Evolutionary conservation across 2,329 filamentous ascomycete genomes (phyloP), one percentile per base, ranked within the genome.

Genomic region (Monascus ruber): DNA sequence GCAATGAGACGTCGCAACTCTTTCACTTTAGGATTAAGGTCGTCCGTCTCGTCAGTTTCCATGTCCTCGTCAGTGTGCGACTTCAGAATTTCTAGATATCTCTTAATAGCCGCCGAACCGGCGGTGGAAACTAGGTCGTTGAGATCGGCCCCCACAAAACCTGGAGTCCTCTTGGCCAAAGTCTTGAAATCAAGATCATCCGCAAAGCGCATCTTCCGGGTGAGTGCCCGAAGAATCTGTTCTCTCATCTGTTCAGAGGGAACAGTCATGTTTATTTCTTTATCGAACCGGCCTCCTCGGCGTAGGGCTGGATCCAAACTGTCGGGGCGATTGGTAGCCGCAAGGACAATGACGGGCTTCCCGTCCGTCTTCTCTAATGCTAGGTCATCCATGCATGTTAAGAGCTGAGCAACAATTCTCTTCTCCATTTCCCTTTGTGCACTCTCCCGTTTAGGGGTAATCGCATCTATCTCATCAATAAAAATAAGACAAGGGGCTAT

Each of bases 121-220:
- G 79, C 79, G 38, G 79, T 81, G 32, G 75, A 75, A 3, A 81
- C 77, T 3, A 83, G 64, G 52, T 81, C 81, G 45, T 83, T 78
- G 4, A 98, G 67, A 66, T 98, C 91, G 5, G 85, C 85, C 7
- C 88, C 89, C 0, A 98, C 89, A 49, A 91, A 98, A 1, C 91
- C 91, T 5, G 91, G 85, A 0, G 89, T 96, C 50, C 81, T 72
- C 52, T 85, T 88, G 5, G 89, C 87, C 3, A 98, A 68, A 10
- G 73, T 66, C 25, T 66, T 65, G 49, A 89, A 83, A 55, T 94
- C 77, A 17, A 96, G 75, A 43, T 87, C 79, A 3, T 74, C 70
- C 1, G 76, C 70, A 5, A 94, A 59, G 0, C 67, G 67, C 47
- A 80, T 73, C 40, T 80, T 75, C 39, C 77, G 69, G 0, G 84